These are phyloP conservation scores for Solanum chiquidenum DNA, from an alignment of 257 asterid species.

Conservation along the genomic window DNA sequence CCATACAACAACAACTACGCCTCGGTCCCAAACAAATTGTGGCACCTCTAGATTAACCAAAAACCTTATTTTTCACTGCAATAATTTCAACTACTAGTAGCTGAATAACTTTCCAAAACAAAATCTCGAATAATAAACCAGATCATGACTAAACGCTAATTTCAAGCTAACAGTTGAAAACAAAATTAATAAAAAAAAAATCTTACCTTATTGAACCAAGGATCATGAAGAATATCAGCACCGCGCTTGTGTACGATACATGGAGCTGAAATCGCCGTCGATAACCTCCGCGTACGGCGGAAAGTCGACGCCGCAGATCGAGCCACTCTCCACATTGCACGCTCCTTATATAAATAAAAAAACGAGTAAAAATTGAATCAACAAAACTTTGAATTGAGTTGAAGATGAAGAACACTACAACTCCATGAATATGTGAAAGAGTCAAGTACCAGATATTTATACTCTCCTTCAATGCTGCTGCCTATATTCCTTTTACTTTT, in stretches of 20 bases:
- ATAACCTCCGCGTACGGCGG: constrained; percentile 51
- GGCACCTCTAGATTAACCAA: neutral
- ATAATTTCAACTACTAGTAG: neutral
- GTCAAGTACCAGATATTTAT: neutral
- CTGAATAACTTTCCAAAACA: neutral
- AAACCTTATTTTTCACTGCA: neutral
- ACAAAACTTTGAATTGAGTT: neutral
- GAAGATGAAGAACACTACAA: neutral
- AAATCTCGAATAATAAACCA: neutral
- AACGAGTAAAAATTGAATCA: neutral
- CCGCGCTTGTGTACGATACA: constrained; percentile 95
- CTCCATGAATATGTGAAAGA: neutral
- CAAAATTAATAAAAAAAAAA: neutral
- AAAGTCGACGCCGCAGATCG: constrained; percentile 71
- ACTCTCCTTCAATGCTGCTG: neutral
- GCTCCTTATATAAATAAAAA: neutral
- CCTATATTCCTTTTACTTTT: neutral
- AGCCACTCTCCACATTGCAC: constrained; percentile 63
- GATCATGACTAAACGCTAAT: neutral
- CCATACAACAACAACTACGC: neutral
- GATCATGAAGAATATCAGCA: constrained; percentile 95
- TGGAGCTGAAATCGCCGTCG: constrained; percentile 84
- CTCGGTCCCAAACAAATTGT: neutral
- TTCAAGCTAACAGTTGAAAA: neutral
- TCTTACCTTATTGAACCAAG: constrained; percentile 91